Evolutionary conservation across 768 basidiomycete genomes (phyloP).

Genomic region (Piloderma croceum): DNA sequence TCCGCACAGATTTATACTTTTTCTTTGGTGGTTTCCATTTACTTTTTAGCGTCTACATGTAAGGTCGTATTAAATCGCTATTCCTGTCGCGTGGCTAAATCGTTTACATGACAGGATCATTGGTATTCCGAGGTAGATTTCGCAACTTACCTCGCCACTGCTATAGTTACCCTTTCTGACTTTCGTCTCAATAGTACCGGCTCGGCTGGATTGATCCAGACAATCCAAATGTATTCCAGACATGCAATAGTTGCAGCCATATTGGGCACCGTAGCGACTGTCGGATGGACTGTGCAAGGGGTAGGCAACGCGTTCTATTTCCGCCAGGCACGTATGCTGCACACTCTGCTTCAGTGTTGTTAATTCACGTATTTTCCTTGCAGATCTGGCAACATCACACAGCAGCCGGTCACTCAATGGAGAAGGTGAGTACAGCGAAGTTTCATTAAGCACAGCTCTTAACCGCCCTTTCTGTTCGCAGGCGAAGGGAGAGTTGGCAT

Average conservation of each 20-base stretch:
- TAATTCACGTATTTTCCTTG: conserved; percentile 5
- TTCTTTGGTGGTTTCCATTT: conserved; percentile 96
- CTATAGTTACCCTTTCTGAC: conserved; percentile 7
- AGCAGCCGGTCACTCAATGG: conserved; percentile 82
- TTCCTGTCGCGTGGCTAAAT: conserved; percentile 19
- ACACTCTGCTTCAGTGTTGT: conserved; percentile 9
- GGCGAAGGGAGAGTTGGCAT: conserved; percentile 81
- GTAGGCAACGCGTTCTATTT: conserved; percentile 77
- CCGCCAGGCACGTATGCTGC: conserved; percentile 50
- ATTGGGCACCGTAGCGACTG: conserved; percentile 72
- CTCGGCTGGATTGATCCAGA: conserved; percentile 92
- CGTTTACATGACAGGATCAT: conserved; percentile 59
- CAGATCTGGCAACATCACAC: conserved; percentile 77
- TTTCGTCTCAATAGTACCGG: conserved; percentile 61
- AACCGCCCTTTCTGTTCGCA: conserved; percentile 29
- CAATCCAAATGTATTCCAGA: conserved; percentile 70
- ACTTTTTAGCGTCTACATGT: conserved; percentile 90
- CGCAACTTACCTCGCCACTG: too few relatives aligned
- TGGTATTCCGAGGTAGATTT: conserved; percentile 79
- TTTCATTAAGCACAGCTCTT: conserved; percentile 12
- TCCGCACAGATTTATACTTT: conserved; percentile 83
- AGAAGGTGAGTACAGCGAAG: conserved; percentile 53
- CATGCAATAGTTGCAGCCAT: conserved; percentile 76
- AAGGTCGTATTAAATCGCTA: conserved; percentile 25
- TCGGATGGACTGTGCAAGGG: conserved; percentile 86